phyloP scores from a whole-genome alignment of 495 filamentous ascomycete species.

The Penicillium maclennaniae region DNA sequence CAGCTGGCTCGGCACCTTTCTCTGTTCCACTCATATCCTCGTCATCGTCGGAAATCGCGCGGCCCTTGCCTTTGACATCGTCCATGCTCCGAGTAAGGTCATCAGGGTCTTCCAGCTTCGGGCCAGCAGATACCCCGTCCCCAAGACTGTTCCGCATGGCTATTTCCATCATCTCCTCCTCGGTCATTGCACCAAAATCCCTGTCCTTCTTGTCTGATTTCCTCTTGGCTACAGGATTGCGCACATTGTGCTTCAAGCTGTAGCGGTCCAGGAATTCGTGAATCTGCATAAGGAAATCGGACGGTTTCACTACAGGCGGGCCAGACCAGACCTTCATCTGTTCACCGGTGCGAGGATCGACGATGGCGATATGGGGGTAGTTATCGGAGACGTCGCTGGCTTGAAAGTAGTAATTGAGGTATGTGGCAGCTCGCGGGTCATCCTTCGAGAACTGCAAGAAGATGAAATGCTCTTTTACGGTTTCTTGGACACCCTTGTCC shows the following conservation, averaged over 20 bases:
- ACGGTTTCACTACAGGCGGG: conserved; percentile 64
- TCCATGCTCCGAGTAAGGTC: conserved; percentile 66
- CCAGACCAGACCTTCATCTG: conserved; percentile 97
- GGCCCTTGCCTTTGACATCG: conserved; percentile 64
- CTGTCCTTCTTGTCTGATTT: conserved; percentile 69
- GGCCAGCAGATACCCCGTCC: conserved; percentile 28
- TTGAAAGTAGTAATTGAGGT: conserved; percentile 87
- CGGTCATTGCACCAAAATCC: conserved; percentile 83
- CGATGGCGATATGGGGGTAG: conserved; percentile 92
- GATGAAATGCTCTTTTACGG: conserved; percentile 87
- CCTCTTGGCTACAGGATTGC: conserved; percentile 83
- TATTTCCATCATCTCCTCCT: conserved; percentile 94
- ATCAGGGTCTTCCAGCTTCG: conserved; percentile 68
- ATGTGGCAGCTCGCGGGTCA: conserved; percentile 69
- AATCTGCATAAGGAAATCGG: conserved; percentile 85
- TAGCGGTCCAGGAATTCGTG: conserved; percentile 96
- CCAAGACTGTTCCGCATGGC: conserved; percentile 82
- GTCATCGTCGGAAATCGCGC: conserved; percentile 42
- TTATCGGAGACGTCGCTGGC: conserved; percentile 66
- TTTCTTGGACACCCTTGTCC: conserved; percentile 66
- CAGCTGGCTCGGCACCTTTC: conserved; percentile 12
- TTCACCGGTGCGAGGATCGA: conserved; percentile 93
- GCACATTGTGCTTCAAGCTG: conserved; percentile 78
- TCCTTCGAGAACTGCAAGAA: conserved; percentile 90
- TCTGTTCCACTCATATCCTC: conserved; percentile 29